phyloP scores from a whole-genome alignment of 2,329 filamentous ascomycete species.

The Amauroascus niger region DNA sequence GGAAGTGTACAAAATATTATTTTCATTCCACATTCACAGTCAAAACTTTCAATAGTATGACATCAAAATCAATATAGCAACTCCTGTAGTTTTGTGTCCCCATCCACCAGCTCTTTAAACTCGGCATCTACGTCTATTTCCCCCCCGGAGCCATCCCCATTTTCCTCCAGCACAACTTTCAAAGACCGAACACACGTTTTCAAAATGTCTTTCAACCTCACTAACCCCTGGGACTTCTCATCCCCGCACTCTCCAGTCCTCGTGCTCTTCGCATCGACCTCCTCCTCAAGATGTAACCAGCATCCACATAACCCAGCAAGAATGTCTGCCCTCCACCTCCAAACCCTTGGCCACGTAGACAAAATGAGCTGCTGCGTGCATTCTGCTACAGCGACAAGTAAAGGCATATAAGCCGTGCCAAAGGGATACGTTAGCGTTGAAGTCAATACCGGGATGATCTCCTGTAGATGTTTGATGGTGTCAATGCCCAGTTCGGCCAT shows the following conservation, averaged over 20 bases:
- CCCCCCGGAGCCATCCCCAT: neutral
- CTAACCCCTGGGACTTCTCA: conserved; percentile 13
- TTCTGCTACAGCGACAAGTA: conserved; percentile 45
- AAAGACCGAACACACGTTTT: neutral
- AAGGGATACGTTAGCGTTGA: conserved; percentile 61
- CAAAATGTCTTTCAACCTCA: conserved; percentile 18
- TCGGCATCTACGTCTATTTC: conserved; percentile 25
- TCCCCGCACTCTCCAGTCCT: conserved; percentile 4
- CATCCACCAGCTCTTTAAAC: conserved; percentile 29
- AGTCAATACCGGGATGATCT: conserved; percentile 58
- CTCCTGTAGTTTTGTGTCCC: conserved; percentile 26
- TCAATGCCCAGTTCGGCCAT: conserved; percentile 30
- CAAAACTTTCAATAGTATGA: too few relatives aligned
- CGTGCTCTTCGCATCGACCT: conserved; percentile 23
- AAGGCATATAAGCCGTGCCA: conserved; percentile 44
- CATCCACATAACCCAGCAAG: conserved; percentile 53
- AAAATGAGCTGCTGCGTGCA: conserved; percentile 50
- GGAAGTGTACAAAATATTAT: neutral
- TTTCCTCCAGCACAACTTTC: conserved; percentile 12
- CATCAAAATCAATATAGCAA: conserved; percentile 19
- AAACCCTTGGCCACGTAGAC: conserved; percentile 61
- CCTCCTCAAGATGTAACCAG: conserved; percentile 49
- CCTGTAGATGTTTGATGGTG: conserved; percentile 41
- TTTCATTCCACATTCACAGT: too few relatives aligned
- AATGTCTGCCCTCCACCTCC: conserved; percentile 53